Evolutionary conservation across 306 rosid species (phyloP), one percentile per base, ranked within the genome.

Genomic region (Cucurbita maxima): DNA sequence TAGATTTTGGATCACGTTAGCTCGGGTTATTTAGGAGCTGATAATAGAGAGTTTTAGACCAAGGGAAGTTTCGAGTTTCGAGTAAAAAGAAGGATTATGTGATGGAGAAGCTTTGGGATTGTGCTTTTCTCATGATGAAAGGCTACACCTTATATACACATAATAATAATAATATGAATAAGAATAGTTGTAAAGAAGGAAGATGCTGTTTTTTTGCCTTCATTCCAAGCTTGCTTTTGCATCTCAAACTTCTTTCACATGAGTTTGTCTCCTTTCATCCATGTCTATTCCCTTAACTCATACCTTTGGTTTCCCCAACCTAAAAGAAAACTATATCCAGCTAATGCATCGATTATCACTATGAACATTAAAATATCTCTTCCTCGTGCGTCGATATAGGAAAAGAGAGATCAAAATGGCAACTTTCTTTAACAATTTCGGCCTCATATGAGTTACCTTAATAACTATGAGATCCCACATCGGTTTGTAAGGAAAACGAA

Each of bases 191-290:
- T 48, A 71, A 71, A 71, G 74, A 45, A 22, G 14, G 48, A 4
- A 41, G 72, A 41, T 64, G 72, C 72, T 66, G 69, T 62, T 38
- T n/a, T 69, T 71, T 71, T 71, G 59, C 44, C 75, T 71, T 45
- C 19, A 45, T 68, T 68, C 47, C 18, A 68, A 68, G 56, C 10
- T 67, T 66, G 72, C 72, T 66, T 62, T 66, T 66, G 54, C 51
- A 19, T 8, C n/a, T 41, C 71, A n/a, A n/a, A 66, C 48, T 43
- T 45, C 73, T 45, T 45, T 20, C 73, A 68, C 73, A 68, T 68
- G 73, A 68, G 40, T 22, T 13, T 68, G 73, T 68, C 73, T 47
- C 56, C 71, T n/a, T 10, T 36, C 25, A 2, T 43, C 71, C 53
- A 66, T 43, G 53, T 18, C 71, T 38, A 66, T 43, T n/a, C 38